Conservation (phyloP, 2,329 filamentous ascomycete genomes). For the Septoria linicola region DNA sequence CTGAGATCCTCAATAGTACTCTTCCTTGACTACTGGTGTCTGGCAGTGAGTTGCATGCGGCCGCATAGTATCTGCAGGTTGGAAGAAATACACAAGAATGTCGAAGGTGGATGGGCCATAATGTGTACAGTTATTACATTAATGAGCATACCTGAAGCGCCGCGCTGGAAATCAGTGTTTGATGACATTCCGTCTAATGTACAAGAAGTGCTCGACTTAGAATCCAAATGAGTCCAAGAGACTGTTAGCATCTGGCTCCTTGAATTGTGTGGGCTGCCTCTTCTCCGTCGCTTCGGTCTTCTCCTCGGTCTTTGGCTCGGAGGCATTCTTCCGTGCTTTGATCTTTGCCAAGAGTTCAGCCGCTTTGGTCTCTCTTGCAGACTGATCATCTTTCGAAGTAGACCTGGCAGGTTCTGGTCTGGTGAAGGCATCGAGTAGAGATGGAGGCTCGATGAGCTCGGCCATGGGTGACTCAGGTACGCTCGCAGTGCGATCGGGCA, state of each 20-base stretch:
- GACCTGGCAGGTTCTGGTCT: conserved; percentile 15
- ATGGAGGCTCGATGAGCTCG: conserved; percentile 19
- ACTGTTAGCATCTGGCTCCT: conserved; percentile 88
- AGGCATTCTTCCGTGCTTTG: conserved; percentile 41
- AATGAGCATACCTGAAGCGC: not conserved
- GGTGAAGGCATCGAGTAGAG: conserved; percentile 29
- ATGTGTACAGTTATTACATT: no score
- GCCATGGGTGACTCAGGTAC: not conserved
- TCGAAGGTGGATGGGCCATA: no score
- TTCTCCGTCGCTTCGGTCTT: conserved; percentile 46
- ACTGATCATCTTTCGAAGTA: conserved; percentile 26
- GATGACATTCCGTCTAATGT: not conserved
- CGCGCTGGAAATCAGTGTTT: not conserved
- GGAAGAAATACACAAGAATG: no score
- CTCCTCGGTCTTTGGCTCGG: conserved; percentile 23
- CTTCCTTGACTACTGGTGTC: no score
- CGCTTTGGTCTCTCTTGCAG: conserved; percentile 34
- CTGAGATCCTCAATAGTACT: no score
- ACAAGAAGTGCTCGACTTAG: conserved; percentile 41
- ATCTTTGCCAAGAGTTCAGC: conserved; percentile 42
- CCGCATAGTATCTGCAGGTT: no score
- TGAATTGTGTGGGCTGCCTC: conserved; percentile 72
- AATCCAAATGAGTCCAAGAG: conserved; percentile 93
- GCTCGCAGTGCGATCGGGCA: conserved; percentile 29
- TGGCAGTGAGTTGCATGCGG: no score